Conservation (phyloP, 768 basidiomycete species). For the Polyporus arcularius region DNA sequence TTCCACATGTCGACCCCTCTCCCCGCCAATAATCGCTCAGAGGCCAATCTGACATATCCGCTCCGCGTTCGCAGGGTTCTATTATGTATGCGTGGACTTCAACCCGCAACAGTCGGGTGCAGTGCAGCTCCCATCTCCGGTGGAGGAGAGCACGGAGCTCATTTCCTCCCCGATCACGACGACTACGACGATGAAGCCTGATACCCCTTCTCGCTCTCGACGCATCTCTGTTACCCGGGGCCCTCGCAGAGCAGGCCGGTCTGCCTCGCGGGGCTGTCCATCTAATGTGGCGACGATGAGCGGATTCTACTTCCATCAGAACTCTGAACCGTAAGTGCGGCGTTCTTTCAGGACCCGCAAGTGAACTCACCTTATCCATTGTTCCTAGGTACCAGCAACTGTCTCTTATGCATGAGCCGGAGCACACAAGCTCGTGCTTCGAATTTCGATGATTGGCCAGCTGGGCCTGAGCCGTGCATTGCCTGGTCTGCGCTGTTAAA, state of each 20-base stretch:
- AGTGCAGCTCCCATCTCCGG: slow-evolving; percentile 16
- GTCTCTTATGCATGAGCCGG: slow-evolving; percentile 76
- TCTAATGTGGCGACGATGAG: slow-evolving; percentile 71
- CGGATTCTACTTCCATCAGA: slow-evolving; percentile 92
- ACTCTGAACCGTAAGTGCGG: slow-evolving; percentile 83
- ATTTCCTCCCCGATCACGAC: slow-evolving; percentile 18
- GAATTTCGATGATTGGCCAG: slow-evolving; percentile 63
- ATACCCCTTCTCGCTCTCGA: slow-evolving; percentile 20
- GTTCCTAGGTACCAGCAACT: slow-evolving; percentile 80
- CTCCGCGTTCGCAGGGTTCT: slow-evolving; percentile 63
- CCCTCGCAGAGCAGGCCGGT: slow-evolving; percentile 34
- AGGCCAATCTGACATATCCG: slow-evolving; percentile 1
- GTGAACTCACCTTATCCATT: neutral
- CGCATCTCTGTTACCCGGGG: slow-evolving; percentile 37
- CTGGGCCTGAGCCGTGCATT: neutral
- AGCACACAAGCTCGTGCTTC: slow-evolving; percentile 72
- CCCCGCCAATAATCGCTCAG: neutral
- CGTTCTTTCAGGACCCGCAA: neutral
- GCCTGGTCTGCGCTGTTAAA: slow-evolving; percentile 6
- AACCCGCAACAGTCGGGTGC: slow-evolving; percentile 54
- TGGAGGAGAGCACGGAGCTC: slow-evolving; percentile 14
- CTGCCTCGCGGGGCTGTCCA: slow-evolving; percentile 49
- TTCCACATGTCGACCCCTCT: neutral
- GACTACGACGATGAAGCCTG: slow-evolving; percentile 37
- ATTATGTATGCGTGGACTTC: slow-evolving; percentile 94